Percentiles rank a stretch among this genome's conserved stretches.
phyloP scores from a whole-genome alignment of 202 grass and related monocot genomes.

The Setaria viridis region DNA sequence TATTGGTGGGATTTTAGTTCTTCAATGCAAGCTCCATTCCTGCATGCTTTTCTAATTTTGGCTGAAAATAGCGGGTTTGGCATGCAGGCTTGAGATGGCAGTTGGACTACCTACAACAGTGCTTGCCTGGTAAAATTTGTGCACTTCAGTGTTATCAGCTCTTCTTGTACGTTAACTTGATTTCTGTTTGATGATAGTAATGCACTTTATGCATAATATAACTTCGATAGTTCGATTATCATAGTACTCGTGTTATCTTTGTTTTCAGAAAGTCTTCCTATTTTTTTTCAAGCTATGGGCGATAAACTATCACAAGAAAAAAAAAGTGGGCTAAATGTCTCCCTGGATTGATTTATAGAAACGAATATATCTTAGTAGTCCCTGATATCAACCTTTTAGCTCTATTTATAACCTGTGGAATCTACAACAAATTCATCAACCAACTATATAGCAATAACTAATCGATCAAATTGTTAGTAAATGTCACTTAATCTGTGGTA shows the following conservation, averaged over 20 bases:
- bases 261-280: neutral
- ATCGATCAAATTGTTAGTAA: neutral
- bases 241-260: neutral
- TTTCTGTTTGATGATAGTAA: neutral
- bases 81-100: constrained; percentile 90
- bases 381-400: constrained; percentile 8
- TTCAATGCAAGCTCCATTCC: constrained; percentile 26
- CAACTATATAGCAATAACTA: neutral
- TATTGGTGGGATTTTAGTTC: constrained; percentile 21
- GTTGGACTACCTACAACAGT: constrained; percentile 91
- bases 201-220: constrained; percentile 9
- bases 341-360: neutral
- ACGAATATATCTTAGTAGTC: neutral
- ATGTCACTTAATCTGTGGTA: neutral
- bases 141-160: neutral
- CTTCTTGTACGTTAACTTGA: neutral
- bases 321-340: neutral
- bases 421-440: neutral
- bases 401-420: constrained; percentile 8
- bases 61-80: constrained; percentile 36
- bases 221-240: neutral
- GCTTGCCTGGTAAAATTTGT: constrained; percentile 74
- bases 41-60: neutral
- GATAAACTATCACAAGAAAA: neutral
- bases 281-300: neutral